Evolutionary conservation across 202 grass and related monocot genomes (phyloP), one percentile per base, ranked within the genome.

Genomic region (Thinopyrum obtusiflorum): DNA sequence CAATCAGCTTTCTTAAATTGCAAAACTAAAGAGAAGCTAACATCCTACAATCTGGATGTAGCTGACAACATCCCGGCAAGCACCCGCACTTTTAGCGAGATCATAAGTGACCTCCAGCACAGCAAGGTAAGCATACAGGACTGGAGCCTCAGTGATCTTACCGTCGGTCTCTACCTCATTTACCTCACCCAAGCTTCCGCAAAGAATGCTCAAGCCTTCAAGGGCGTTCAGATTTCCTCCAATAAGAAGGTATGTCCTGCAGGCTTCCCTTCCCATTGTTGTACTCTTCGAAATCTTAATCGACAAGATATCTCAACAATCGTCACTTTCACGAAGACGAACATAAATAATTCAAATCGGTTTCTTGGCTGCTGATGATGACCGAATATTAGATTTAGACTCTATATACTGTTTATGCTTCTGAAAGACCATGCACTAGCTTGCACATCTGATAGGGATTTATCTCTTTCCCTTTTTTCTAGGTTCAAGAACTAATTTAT

Each of bases 101-200:
- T 98, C 68, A 80, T 98, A 78, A 89, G 75, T 57, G 92, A 94
- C 76, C 90, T 98, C 17, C 96, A 98, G 64, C 68, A 88, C 77
- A 98, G 93, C 76, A 98, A 94, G 88, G 83, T 94, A 23, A 93
- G 91, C 90, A 91, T 98, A 65, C 88, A 94, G 82, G 91, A 95
- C 57, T 98, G 96, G 93, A 98, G 96, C 81, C 86, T 98, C 23
- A 94, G 90, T 65, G 93, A 98, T 78, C 80, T 95, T 65, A 98
- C 96, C 3, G 24, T 98, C 62, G 96, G 93, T 24, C 88, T 98
- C 27, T 98, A 95, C 68, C 89, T 98, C 73, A 92, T 98, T 66
- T 98, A 98, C 75, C 91, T 98, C 35, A 94, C 90, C 65, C 93
- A 94, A 90, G 88, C 93, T 84, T 96, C 93, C 21, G 44, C 90